A percentile compares a stretch with the other conserved stretches of the same genome.
These are phyloP conservation scores for Amphicarpaea edgeworthii DNA, from an alignment of 306 rosid genomes.

Conservation along the genomic window DNA sequence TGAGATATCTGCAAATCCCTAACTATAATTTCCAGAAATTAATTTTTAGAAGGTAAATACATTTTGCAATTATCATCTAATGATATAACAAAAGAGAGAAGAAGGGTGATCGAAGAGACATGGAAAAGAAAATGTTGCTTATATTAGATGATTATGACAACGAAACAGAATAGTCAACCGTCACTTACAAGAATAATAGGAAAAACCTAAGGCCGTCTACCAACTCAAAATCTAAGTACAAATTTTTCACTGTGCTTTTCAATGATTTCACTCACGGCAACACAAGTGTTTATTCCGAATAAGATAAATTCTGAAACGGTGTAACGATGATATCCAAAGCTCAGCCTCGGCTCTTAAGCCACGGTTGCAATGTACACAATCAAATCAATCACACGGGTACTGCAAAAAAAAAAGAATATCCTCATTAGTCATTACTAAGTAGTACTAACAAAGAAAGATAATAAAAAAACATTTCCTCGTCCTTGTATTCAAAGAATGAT, in stretches of 20 bases:
- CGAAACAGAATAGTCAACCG: not conserved
- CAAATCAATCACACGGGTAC: conserved; percentile 93
- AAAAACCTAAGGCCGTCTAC: conserved; percentile 33
- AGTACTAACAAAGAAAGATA: not conserved
- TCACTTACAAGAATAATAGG: conserved; percentile 37
- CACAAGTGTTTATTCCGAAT: conserved; percentile 46
- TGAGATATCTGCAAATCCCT: too few relatives aligned
- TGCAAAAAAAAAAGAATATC: conserved; percentile 47
- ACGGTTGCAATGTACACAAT: conserved; percentile 74
- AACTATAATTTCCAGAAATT: too few relatives aligned
- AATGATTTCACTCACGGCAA: conserved; percentile 28
- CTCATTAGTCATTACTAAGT: not conserved
- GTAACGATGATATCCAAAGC: conserved; percentile 34
- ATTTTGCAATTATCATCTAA: not conserved
- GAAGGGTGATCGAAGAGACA: not conserved
- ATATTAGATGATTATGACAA: conserved; percentile 13
- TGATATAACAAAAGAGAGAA: not conserved
- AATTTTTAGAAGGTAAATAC: too few relatives aligned
- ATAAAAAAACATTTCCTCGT: not conserved
- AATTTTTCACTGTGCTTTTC: conserved; percentile 25
- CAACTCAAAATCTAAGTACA: not conserved
- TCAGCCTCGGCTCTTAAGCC: conserved; percentile 45
- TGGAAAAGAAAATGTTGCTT: conserved; percentile 25
- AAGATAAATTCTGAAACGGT: conserved; percentile 34
- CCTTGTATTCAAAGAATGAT: not conserved